Conservation (phyloP, 1,139 yeast species). For the Blastobotrys petasosporus region DNA sequence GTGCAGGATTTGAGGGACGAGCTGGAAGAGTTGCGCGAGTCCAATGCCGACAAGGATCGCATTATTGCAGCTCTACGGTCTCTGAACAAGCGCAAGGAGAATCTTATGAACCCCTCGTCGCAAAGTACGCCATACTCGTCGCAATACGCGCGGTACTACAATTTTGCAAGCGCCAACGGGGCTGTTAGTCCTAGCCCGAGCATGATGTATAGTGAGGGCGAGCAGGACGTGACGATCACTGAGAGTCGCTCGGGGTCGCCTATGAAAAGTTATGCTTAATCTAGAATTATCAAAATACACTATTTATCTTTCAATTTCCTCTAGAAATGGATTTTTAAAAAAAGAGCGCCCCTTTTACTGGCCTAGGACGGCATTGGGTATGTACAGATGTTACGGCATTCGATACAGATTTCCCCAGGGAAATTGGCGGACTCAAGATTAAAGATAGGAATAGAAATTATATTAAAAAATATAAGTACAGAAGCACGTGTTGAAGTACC, state of each 20-base stretch:
- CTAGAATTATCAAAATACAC: not conserved
- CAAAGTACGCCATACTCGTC: conserved; percentile 14
- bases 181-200: conserved; percentile 6
- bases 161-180: conserved; percentile 6
- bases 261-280: conserved; percentile 9
- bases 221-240: conserved; percentile 11
- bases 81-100: conserved; percentile 27
- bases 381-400: too few relatives aligned
- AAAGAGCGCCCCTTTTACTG: too few relatives aligned
- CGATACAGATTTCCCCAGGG: too few relatives aligned
- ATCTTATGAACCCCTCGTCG: conserved; percentile 16
- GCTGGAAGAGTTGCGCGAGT: conserved; percentile 56
- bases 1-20: conserved; percentile 66
- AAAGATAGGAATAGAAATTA: too few relatives aligned
- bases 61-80: conserved; percentile 60
- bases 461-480: too few relatives aligned
- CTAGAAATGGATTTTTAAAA: too few relatives aligned
- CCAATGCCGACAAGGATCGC: conserved; percentile 64
- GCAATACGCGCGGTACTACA: conserved; percentile 22
- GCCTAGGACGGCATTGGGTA: too few relatives aligned
- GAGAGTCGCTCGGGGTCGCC: conserved; percentile 8
- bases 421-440: too few relatives aligned
- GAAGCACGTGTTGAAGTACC: too few relatives aligned
- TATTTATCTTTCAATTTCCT: not conserved
- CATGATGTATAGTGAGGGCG: conserved; percentile 8